phyloP scores from a whole-genome alignment of 495 filamentous ascomycete species.

The Penicilliopsis zonata region DNA sequence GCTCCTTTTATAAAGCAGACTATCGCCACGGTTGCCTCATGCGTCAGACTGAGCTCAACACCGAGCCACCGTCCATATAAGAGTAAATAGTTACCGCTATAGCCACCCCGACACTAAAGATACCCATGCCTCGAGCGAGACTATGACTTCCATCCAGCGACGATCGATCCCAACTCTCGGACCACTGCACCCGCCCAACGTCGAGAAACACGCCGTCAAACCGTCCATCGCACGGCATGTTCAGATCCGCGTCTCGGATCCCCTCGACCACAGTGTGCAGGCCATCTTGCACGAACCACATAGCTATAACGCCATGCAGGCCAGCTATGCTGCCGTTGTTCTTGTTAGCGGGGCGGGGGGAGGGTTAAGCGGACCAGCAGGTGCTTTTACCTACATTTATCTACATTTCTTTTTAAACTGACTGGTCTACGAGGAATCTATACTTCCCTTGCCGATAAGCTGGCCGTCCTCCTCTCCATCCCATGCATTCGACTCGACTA shows the following conservation, averaged over 20 bases:
- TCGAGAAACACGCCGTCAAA: constrained; percentile 8
- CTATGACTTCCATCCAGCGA: constrained; percentile 6
- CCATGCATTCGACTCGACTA: constrained; percentile 31
- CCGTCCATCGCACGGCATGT: constrained; percentile 11
- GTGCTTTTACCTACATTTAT: too few relatives aligned
- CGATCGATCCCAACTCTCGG: constrained; percentile 9
- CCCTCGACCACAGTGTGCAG: constrained; percentile 13
- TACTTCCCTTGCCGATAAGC: constrained; percentile 28
- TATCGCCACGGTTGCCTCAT: too few relatives aligned
- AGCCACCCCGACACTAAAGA: too few relatives aligned
- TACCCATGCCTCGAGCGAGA: too few relatives aligned
- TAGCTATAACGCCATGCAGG: constrained; percentile 6
- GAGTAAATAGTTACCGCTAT: not conserved
- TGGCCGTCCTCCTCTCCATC: constrained; percentile 23
- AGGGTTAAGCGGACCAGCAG: constrained; percentile 28
- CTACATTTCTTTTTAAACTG: too few relatives aligned
- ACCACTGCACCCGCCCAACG: constrained; percentile 14
- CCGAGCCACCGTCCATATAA: too few relatives aligned
- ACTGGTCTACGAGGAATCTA: too few relatives aligned
- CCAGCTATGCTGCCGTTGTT: constrained; percentile 21
- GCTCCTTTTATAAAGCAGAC: too few relatives aligned
- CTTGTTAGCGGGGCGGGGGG: constrained; percentile 32
- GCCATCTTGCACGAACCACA: constrained; percentile 16
- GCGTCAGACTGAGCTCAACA: too few relatives aligned
- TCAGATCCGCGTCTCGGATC: constrained; percentile 13